Percentiles rank a stretch among this genome's conserved stretches.
phyloP scores from a whole-genome alignment of 306 rosid species.

The Lathyrus sativus region DNA sequence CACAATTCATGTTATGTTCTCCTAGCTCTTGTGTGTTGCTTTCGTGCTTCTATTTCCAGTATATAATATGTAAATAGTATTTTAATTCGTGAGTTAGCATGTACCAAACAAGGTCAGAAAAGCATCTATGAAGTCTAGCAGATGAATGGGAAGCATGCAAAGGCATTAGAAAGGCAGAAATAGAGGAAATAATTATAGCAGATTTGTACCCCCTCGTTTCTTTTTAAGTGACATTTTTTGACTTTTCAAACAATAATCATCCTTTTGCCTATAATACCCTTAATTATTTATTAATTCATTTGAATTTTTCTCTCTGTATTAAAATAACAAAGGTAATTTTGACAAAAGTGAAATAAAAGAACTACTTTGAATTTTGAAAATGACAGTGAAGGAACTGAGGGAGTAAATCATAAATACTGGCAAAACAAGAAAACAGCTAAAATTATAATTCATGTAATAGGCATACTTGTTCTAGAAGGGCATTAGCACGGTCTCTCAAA shows the following conservation, averaged over 20 bases:
- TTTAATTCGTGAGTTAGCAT: constrained; percentile 8
- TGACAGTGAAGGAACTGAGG: too few relatives aligned
- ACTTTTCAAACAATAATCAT: too few relatives aligned
- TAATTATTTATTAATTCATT: too few relatives aligned
- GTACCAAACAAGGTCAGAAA: neutral
- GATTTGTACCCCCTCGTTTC: neutral
- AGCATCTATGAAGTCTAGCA: constrained; percentile 16
- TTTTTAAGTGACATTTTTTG: too few relatives aligned
- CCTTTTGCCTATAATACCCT: too few relatives aligned
- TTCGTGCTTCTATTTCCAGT: constrained; percentile 13
- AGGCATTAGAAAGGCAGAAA: constrained; percentile 20
- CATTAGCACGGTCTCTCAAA: constrained; percentile 96
- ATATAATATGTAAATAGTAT: constrained; percentile 6
- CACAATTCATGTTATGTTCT: constrained; percentile 3
- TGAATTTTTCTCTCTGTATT: too few relatives aligned
- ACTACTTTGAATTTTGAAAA: too few relatives aligned
- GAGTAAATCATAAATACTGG: neutral
- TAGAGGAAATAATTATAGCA: neutral
- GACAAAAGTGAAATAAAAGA: too few relatives aligned
- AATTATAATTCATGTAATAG: constrained; percentile 31
- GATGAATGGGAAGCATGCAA: constrained; percentile 7
- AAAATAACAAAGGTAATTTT: too few relatives aligned
- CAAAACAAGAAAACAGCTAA: constrained; percentile 3
- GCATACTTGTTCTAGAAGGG: constrained; percentile 91
- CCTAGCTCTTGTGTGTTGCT: constrained; percentile 7